Conservation (phyloP, 192 early-diverging fungal genomes). For the Coemansia sp. region DNA sequence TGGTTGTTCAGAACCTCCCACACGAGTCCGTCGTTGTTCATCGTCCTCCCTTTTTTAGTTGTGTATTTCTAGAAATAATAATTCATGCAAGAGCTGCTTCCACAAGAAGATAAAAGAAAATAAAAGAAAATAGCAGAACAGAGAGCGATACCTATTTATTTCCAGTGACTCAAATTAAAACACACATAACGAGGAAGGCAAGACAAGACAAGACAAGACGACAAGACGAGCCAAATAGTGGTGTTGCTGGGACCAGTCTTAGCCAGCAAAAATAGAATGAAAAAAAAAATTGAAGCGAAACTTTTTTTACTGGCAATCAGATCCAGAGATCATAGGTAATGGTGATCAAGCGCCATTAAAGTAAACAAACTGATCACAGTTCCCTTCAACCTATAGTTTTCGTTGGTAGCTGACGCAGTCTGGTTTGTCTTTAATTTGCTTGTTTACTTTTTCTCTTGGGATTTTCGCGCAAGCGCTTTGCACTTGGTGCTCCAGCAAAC, state of each 20-base stretch:
- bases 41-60: not conserved
- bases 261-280: not conserved
- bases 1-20: slow-evolving; percentile 96
- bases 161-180: not conserved
- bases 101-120: not conserved
- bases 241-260: too few species aligned
- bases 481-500: too few species aligned
- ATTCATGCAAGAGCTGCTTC: too few species aligned
- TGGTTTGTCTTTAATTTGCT: too few species aligned
- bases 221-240: not conserved
- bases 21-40: slow-evolving; percentile 78
- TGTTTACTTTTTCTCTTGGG: too few species aligned
- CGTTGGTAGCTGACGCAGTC: too few species aligned
- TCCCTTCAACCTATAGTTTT: not conserved
- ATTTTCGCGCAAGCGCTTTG: not conserved
- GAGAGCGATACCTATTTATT: too few species aligned
- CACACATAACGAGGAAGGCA: not conserved
- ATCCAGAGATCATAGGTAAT: slow-evolving; percentile 1
- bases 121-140: not conserved
- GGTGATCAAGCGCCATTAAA: not conserved
- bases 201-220: not conserved
- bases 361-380: slow-evolving; percentile 4
- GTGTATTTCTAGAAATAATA: too few species aligned
- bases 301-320: slow-evolving; percentile 2
- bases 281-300: slow-evolving; percentile 6